phyloP scores from a whole-genome alignment of 768 basidiomycete species.

The Lactifluus volemus region DNA sequence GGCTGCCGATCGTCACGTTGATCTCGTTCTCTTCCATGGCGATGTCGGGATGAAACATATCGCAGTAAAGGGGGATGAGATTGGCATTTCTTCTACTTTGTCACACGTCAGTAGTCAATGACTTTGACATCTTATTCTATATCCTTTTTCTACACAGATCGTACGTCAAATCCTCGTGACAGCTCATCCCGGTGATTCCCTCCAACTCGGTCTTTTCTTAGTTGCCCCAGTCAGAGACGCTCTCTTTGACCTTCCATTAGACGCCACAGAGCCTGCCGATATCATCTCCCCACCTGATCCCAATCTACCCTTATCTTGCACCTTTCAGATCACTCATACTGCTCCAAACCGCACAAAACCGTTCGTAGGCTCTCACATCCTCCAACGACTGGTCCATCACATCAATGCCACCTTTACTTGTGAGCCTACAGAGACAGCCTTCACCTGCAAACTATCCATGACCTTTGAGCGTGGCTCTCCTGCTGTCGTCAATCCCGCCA shows the following conservation, averaged over 20 bases:
- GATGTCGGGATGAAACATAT: conserved; percentile 85
- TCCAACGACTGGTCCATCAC: conserved; percentile 52
- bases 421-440: conserved; percentile 36
- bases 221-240: conserved; percentile 23
- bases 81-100: conserved; percentile 70
- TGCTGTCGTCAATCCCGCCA: conserved; percentile 33
- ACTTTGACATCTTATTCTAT: not conserved
- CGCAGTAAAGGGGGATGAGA: conserved; percentile 77
- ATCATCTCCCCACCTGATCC: conserved; percentile 18
- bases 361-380: conserved; percentile 42
- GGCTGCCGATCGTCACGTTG: conserved; percentile 77
- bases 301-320: conserved; percentile 41
- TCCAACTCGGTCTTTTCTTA: conserved; percentile 76
- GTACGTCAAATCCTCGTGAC: conserved; percentile 73
- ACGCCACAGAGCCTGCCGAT: conserved; percentile 12
- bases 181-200: conserved; percentile 64
- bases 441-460: conserved; percentile 56
- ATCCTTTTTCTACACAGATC: conserved; percentile 42
- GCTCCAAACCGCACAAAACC: conserved; percentile 28
- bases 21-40: conserved; percentile 84
- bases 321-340: conserved; percentile 50
- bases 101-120: conserved; percentile 69
- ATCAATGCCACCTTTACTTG: conserved; percentile 39
- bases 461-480: conserved; percentile 52
- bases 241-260: conserved; percentile 12